These are phyloP conservation scores for Posidonia oceanica DNA, from an alignment of 116 monocot species.

Conservation along the genomic window DNA sequence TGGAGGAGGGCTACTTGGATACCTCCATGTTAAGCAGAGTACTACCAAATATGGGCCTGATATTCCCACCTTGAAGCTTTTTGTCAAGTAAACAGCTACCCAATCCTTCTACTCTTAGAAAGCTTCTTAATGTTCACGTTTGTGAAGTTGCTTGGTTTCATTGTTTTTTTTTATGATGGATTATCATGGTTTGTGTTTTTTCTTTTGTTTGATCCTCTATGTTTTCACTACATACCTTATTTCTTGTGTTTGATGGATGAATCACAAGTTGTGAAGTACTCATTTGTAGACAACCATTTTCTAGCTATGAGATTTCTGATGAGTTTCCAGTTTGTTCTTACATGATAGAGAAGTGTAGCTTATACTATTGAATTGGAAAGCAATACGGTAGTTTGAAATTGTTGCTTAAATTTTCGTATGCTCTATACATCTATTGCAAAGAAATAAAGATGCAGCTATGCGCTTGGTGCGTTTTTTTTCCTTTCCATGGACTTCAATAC, in stretches of 20 bases:
- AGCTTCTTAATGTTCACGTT: too few species aligned
- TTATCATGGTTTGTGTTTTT: neutral
- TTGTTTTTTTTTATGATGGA: neutral
- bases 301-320: too few species aligned
- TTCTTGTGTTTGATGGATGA: neutral
- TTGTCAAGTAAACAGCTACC: slow-evolving; percentile 57
- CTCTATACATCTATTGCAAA: too few species aligned
- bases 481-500: neutral
- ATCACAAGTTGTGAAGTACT: too few species aligned
- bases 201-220: neutral
- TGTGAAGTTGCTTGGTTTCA: neutral
- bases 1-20: slow-evolving; percentile 58
- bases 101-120: too few species aligned
- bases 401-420: too few species aligned
- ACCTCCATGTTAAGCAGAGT: slow-evolving; percentile 53
- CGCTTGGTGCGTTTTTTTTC: neutral
- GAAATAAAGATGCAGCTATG: too few species aligned
- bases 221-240: neutral
- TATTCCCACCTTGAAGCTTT: slow-evolving; percentile 63
- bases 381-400: too few species aligned
- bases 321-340: neutral
- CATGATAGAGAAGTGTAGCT: neutral
- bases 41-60: slow-evolving; percentile 73
- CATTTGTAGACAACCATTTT: too few species aligned
- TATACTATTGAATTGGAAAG: neutral